phyloP scores from a whole-genome alignment of 257 asterid genomes.

The Gynochthodes officinalis region DNA sequence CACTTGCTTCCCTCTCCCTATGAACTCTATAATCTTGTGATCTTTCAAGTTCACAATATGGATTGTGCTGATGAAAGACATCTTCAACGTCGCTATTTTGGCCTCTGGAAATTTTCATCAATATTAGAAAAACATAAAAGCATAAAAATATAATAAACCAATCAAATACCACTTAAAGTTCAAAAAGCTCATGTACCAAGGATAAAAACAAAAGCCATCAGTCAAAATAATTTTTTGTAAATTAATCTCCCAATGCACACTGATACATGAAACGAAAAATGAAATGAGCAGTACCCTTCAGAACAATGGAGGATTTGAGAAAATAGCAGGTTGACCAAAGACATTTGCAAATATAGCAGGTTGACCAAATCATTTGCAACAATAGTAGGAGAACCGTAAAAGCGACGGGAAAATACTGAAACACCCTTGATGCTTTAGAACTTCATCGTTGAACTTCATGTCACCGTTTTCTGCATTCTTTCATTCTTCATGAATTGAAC shows the following conservation, averaged over 20 bases:
- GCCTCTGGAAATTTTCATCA: slow-evolving; percentile 34
- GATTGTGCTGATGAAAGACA: no score
- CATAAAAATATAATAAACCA: slow-evolving; percentile 4
- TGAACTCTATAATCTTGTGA: slow-evolving; percentile 26
- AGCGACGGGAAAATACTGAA: no score
- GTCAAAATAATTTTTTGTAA: background rate
- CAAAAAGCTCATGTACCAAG: background rate
- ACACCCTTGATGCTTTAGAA: no score
- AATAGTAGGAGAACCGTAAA: no score
- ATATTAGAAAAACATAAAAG: background rate
- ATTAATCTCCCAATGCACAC: no score
- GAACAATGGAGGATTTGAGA: no score
- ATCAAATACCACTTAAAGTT: background rate
- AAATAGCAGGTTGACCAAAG: no score
- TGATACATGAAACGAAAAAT: background rate
- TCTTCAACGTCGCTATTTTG: slow-evolving; percentile 36
- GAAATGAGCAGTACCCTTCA: background rate
- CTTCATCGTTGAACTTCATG: no score
- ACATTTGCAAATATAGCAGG: no score
- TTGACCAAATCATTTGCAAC: no score
- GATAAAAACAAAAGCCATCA: background rate
- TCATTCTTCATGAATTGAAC: no score
- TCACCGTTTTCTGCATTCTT: no score
- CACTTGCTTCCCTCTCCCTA: slow-evolving; percentile 36
- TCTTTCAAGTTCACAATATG: slow-evolving; percentile 29